Percentiles rank a stretch among this genome's conserved stretches.
These are phyloP conservation scores for Eutrema japonicum DNA, from an alignment of 345 rosid species.

Conservation along the genomic window DNA sequence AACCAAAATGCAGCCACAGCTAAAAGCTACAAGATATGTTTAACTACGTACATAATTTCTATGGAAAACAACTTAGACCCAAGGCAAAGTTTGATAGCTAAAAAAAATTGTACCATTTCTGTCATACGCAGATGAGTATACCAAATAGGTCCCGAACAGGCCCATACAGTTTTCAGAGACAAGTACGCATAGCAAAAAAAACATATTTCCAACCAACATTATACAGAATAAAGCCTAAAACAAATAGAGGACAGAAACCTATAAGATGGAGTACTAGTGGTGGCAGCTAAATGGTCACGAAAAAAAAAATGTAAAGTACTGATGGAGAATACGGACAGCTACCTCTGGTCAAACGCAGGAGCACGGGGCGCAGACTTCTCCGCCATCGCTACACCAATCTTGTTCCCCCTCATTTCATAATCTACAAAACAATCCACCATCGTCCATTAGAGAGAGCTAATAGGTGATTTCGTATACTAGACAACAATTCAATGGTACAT, in stretches of 20 bases:
- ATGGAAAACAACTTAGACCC: not conserved
- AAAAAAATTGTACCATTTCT: not conserved
- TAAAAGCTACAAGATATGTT: not conserved
- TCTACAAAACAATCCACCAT: slow-evolving; percentile 52
- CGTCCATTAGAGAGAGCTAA: not conserved
- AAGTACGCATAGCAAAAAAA: not conserved
- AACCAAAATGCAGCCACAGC: slow-evolving; percentile 15
- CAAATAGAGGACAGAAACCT: slow-evolving; percentile 3
- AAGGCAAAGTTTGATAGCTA: slow-evolving; percentile 3
- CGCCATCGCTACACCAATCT: slow-evolving; percentile 89
- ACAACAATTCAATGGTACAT: slow-evolving; percentile 30
- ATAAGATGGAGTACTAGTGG: not conserved
- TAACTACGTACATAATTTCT: not conserved
- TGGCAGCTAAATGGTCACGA: slow-evolving; percentile 12
- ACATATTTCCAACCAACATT: not conserved
- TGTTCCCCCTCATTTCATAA: slow-evolving; percentile 79
- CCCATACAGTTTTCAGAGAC: not conserved
- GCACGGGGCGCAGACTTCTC: slow-evolving; percentile 82
- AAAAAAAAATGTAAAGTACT: not conserved
- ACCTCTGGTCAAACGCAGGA: slow-evolving; percentile 71
- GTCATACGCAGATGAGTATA: slow-evolving; percentile 20
- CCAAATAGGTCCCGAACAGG: not conserved
- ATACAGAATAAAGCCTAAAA: not conserved
- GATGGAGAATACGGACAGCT: slow-evolving; percentile 31
- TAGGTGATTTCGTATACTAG: not conserved